These are phyloP conservation scores for Straminergon stramineum DNA, from an alignment of 225 moss, liverwort and hornwort genomes.

Conservation along the genomic window DNA sequence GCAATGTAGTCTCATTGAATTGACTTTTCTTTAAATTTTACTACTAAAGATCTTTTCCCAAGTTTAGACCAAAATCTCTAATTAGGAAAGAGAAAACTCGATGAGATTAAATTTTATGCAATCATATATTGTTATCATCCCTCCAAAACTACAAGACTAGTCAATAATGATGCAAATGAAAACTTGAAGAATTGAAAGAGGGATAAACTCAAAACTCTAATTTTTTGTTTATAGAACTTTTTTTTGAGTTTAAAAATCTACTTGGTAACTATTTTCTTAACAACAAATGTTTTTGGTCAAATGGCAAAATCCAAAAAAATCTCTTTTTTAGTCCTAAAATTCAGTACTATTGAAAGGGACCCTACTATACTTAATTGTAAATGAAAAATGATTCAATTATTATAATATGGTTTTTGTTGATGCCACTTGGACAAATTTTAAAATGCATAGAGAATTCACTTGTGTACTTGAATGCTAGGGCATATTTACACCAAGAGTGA, in stretches of 20 bases:
- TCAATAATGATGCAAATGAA: not conserved
- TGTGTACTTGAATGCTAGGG: no score
- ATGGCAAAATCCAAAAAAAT: not conserved
- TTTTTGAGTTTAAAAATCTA: not conserved
- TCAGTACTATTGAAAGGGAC: no score
- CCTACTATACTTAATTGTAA: no score
- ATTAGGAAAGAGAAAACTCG: not conserved
- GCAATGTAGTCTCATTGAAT: not conserved
- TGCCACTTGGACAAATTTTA: no score
- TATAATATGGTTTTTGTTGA: no score
- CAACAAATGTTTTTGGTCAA: not conserved
- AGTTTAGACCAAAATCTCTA: not conserved
- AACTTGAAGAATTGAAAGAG: not conserved
- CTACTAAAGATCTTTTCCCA: not conserved
- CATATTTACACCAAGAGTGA: no score
- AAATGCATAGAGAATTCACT: no score
- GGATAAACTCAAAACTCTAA: accelerated
- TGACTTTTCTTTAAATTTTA: not conserved
- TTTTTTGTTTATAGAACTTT: not conserved
- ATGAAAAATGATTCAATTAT: no score
- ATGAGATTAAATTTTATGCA: not conserved
- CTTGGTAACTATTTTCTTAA: not conserved
- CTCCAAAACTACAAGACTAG: not conserved
- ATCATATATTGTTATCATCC: not conserved
- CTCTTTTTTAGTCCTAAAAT: not conserved